Evolutionary conservation across 1,284 basidiomycete species (phyloP).

Genomic region (Fistulina hepatica): DNA sequence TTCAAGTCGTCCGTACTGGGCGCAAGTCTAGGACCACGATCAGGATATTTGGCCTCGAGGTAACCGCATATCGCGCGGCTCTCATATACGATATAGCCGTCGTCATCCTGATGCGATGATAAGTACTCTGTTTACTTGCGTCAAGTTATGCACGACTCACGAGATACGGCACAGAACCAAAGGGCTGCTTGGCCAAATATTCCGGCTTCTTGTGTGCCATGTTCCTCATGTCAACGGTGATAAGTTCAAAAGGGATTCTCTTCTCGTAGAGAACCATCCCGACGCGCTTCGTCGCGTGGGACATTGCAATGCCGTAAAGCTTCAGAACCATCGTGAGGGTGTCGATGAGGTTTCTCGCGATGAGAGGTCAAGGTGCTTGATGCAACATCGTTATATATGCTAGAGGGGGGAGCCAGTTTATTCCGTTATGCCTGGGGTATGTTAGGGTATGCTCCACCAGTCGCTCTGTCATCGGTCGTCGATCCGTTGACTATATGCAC

Average conservation of each 20-base stretch:
- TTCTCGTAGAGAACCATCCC: slow-evolving; percentile 38
- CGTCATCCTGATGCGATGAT: slow-evolving; percentile 28
- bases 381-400: no score
- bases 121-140: slow-evolving; percentile 12
- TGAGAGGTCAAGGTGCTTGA: no score
- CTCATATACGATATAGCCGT: slow-evolving; percentile 34
- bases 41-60: slow-evolving; percentile 30
- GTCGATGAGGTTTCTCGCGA: not conserved
- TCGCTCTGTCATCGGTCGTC: no score
- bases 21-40: slow-evolving; percentile 22
- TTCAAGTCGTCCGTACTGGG: slow-evolving; percentile 26
- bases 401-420: no score
- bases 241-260: slow-evolving; percentile 37
- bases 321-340: slow-evolving; percentile 38
- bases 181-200: slow-evolving; percentile 44
- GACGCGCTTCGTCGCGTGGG: slow-evolving; percentile 35
- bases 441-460: no score
- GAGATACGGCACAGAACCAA: slow-evolving; percentile 56
- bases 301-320: slow-evolving; percentile 31
- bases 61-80: slow-evolving; percentile 41
- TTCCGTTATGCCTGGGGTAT: no score
- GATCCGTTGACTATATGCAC: no score
- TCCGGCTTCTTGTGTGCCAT: slow-evolving; percentile 38
- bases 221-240: slow-evolving; percentile 30
- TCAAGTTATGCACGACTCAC: slow-evolving; percentile 21